Base-by-base conservation (phyloP, 192 early-diverging fungal species). In the Obelidium mucronatum region DNA sequence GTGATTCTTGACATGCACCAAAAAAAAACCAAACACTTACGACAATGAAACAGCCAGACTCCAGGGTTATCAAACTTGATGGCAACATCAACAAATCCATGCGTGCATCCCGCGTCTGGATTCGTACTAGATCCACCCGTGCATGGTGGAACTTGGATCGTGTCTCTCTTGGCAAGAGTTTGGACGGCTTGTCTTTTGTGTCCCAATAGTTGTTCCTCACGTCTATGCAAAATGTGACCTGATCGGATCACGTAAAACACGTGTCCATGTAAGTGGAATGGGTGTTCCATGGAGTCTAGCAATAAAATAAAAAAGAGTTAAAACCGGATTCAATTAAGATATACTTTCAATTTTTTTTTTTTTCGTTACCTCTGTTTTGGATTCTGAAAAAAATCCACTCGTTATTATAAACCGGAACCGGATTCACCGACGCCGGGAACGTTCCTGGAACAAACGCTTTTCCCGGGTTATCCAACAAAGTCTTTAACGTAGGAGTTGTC, bases 241-340 rank as follows among this genome's bases (percentile, higher is more conserved):
- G 22, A 5, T 5, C 22, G 5, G 26, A 94, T 85, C 42, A 95
- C 80, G 74, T 93, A 90, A 85, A 94, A 93, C 5, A 80, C 80
- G 79, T 94, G 91, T 1, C 93, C 93, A 75, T 96, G 94, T 24
- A 94, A 76, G 82, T 96, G 94, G 86, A 95, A 88, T 52, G 88
- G 83, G 61, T 69, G 69, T 35, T 96, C 93, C 66, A 76, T 80
- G 65, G 90, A 92, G 30, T 83, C 78, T 94, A 78, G n/a, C n/a
- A n/a, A n/a, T n/a, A n/a, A n/a, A n/a, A n/a, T n/a, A n/a, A n/a
- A n/a, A n/a, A n/a, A n/a, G n/a, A n/a, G n/a, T n/a, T n/a, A n/a
- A n/a, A n/a, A n/a, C n/a, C n/a, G n/a, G n/a, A n/a, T n/a, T n/a
- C n/a, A n/a, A n/a, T n/a, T n/a, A n/a, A n/a, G n/a, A n/a, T n/a